These are phyloP conservation scores for Trichoderma sp. DNA, from an alignment of 2,329 filamentous ascomycete species.

Conservation along the genomic window DNA sequence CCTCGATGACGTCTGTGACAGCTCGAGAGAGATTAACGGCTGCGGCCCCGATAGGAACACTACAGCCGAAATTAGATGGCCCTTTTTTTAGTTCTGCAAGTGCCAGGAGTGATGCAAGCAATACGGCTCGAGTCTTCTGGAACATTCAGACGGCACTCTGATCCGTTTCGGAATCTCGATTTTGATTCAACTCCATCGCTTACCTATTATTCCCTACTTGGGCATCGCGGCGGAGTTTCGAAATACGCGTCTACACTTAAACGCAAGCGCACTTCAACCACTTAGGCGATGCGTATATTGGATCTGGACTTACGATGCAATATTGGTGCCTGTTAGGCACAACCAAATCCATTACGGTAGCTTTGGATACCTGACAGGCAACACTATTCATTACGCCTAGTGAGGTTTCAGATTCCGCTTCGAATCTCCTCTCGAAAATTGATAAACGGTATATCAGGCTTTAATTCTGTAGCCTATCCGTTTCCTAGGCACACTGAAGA, in stretches of 20 bases:
- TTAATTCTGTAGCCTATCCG: not conserved
- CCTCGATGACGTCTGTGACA: constrained; percentile 13
- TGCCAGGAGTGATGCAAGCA: not conserved
- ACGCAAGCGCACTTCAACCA: not conserved
- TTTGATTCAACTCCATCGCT: not conserved
- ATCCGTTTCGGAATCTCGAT: not conserved
- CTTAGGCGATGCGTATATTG: not conserved
- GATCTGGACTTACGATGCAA: not conserved
- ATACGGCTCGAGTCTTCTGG: not conserved
- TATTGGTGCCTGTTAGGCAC: not conserved
- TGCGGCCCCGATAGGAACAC: not conserved
- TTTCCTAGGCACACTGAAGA: not conserved
- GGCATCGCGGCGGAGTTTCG: constrained; percentile 3
- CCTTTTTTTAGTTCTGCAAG: constrained; percentile 6
- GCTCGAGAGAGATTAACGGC: not conserved
- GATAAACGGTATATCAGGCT: not conserved
- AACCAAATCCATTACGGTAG: not conserved
- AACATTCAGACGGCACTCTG: not conserved
- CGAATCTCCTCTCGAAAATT: not conserved
- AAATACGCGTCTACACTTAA: not conserved
- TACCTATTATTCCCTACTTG: not conserved
- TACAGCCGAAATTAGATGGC: constrained; percentile 1
- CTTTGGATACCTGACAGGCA: not conserved
- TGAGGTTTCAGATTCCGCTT: not conserved
- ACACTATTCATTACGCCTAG: not conserved